Evolutionary conservation across 352 stramenopile genomes (phyloP).

Genomic region (Peronospora tabacina): DNA sequence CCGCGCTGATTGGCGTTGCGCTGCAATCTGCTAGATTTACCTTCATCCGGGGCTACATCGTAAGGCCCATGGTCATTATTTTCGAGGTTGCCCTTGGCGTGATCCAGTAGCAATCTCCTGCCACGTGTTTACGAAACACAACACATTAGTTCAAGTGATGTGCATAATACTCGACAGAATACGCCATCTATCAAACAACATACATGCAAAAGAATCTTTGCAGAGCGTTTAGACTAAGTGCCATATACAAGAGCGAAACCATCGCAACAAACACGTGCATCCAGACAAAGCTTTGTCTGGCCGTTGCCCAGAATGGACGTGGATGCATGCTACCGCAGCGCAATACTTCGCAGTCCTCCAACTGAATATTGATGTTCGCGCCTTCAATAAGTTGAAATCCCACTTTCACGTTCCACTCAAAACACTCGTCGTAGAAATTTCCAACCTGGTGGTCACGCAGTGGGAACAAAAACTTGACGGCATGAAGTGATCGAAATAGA

Average conservation of each 20-base stretch:
- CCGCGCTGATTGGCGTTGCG: neutral
- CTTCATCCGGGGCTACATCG: slow-evolving; percentile 10
- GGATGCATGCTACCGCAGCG: slow-evolving; percentile 34
- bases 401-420: slow-evolving; percentile 70
- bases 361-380: slow-evolving; percentile 38
- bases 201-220: slow-evolving; percentile 47
- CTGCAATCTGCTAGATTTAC: slow-evolving; percentile 8
- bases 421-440: slow-evolving; percentile 76
- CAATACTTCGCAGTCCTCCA: slow-evolving; percentile 56
- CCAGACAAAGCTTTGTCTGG: slow-evolving; percentile 65
- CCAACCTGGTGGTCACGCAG: slow-evolving; percentile 70
- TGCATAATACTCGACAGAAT: neutral
- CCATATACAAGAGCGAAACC: slow-evolving; percentile 50
- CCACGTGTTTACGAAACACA: slow-evolving; percentile 10
- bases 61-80: slow-evolving; percentile 1
- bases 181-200: slow-evolving; percentile 2
- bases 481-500: slow-evolving; percentile 42
- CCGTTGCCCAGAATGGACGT: slow-evolving; percentile 43
- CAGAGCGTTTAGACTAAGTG: slow-evolving; percentile 51
- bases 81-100: slow-evolving; percentile 1
- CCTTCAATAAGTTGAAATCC: slow-evolving; percentile 39
- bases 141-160: slow-evolving; percentile 3
- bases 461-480: slow-evolving; percentile 43
- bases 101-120: slow-evolving; percentile 8
- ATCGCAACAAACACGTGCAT: slow-evolving; percentile 53